These are phyloP conservation scores for Tuber indicum DNA, from an alignment of 495 filamentous ascomycete species.

Conservation along the genomic window DNA sequence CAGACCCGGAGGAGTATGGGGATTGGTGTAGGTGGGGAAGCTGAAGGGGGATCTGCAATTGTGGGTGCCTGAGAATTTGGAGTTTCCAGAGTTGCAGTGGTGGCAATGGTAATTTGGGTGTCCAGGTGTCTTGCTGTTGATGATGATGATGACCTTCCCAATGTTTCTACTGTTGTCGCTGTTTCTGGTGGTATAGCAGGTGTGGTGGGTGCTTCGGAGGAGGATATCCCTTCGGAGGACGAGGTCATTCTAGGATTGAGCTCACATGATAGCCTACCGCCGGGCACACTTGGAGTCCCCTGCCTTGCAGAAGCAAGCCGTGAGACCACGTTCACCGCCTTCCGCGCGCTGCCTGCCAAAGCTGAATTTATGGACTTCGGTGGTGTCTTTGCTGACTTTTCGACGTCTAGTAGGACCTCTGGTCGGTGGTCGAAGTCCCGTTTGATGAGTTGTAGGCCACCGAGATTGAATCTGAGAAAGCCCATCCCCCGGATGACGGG, in stretches of 20 bases:
- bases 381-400: slow-evolving; percentile 19
- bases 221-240: background rate
- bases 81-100: background rate
- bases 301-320: background rate
- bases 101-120: background rate
- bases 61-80: background rate
- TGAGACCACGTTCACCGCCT: background rate
- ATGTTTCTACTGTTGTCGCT: background rate
- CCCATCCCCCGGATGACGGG: background rate
- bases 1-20: slow-evolving; percentile 22
- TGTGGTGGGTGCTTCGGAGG: background rate
- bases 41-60: background rate
- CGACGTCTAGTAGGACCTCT: slow-evolving; percentile 19
- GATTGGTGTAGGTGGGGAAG: background rate
- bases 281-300: background rate
- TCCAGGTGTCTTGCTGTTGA: background rate
- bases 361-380: background rate
- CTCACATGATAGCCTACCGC: background rate
- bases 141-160: background rate
- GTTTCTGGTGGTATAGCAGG: background rate
- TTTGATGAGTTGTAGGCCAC: slow-evolving; percentile 37
- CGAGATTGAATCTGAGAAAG: slow-evolving; percentile 31
- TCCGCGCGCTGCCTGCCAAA: slow-evolving; percentile 5
- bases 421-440: slow-evolving; percentile 27
- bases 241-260: background rate